Evolutionary conservation across 2,329 filamentous ascomycete genomes (phyloP).

Genomic region (Calonectria hawksworthii): DNA sequence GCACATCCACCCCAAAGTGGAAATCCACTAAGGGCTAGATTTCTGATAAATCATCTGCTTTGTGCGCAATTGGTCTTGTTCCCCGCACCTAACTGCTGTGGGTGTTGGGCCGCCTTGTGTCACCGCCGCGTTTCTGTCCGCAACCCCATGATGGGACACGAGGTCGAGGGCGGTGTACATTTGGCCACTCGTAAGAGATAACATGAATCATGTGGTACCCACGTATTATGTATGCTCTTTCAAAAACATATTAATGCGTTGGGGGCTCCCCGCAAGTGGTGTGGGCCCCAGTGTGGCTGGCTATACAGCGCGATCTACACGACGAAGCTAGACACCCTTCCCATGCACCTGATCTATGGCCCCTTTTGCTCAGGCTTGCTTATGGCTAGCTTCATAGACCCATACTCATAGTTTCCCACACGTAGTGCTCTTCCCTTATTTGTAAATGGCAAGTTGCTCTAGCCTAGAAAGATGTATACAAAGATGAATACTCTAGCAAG

Average conservation of each 20-base stretch:
- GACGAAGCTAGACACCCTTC: too few species aligned
- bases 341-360: too few species aligned
- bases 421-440: too few species aligned
- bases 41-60: neutral
- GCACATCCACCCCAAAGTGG: neutral
- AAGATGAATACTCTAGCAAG: too few species aligned
- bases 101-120: neutral
- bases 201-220: neutral
- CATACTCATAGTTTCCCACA: too few species aligned
- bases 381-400: too few species aligned
- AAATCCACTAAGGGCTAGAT: neutral
- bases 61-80: neutral
- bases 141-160: neutral
- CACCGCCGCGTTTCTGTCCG: neutral
- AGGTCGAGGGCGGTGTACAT: neutral
- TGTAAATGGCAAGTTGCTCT: too few species aligned
- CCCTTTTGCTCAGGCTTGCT: too few species aligned
- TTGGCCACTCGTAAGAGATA: neutral
- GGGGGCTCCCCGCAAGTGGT: neutral
- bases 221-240: neutral
- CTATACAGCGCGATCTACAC: too few species aligned
- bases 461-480: too few species aligned
- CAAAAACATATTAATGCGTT: neutral
- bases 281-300: neutral
- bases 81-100: neutral